phyloP scores from a whole-genome alignment of 352 stramenopile genomes.

The Globisporangium yorkense region DNA sequence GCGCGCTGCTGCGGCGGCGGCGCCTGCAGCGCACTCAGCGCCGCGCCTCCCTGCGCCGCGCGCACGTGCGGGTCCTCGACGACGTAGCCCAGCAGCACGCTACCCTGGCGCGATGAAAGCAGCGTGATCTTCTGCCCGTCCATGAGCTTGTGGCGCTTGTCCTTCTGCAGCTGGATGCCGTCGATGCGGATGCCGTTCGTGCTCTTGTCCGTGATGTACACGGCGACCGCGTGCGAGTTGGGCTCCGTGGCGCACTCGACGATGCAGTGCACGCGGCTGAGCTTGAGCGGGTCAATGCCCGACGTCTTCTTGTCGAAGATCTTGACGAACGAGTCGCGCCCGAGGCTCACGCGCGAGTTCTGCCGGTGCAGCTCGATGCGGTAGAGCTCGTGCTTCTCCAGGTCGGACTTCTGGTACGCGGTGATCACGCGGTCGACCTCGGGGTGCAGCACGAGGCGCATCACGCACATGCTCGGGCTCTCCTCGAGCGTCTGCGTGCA shows the following conservation, averaged over 20 bases:
- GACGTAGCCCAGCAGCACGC: slow-evolving; percentile 61
- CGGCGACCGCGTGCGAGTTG: slow-evolving; percentile 28
- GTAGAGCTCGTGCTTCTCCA: slow-evolving; percentile 48
- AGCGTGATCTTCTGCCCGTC: slow-evolving; percentile 72
- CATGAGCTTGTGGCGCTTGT: slow-evolving; percentile 36
- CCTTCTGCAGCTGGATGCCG: slow-evolving; percentile 39
- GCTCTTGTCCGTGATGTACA: slow-evolving; percentile 68
- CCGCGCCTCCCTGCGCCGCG: slow-evolving; percentile 19
- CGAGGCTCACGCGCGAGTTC: slow-evolving; percentile 37
- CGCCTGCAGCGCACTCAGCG: not conserved
- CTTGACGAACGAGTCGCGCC: slow-evolving; percentile 39
- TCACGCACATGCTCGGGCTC: slow-evolving; percentile 45
- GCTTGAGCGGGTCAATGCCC: slow-evolving; percentile 48
- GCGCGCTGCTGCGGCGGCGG: not conserved
- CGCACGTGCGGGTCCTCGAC: slow-evolving; percentile 71
- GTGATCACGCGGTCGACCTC: slow-evolving; percentile 59
- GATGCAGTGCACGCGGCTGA: slow-evolving; percentile 57
- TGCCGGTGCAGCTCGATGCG: slow-evolving; percentile 56
- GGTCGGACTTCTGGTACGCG: slow-evolving; percentile 40
- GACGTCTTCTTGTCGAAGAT: slow-evolving; percentile 60
- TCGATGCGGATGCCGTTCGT: slow-evolving; percentile 73
- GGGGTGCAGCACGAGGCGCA: slow-evolving; percentile 56
- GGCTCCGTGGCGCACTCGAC: slow-evolving; percentile 48
- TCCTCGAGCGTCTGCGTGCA: slow-evolving; percentile 68
- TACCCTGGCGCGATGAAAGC: slow-evolving; percentile 51